Evolutionary conservation across 2,329 filamentous ascomycete species (phyloP).

Genomic region (Dendryphion nanum): DNA sequence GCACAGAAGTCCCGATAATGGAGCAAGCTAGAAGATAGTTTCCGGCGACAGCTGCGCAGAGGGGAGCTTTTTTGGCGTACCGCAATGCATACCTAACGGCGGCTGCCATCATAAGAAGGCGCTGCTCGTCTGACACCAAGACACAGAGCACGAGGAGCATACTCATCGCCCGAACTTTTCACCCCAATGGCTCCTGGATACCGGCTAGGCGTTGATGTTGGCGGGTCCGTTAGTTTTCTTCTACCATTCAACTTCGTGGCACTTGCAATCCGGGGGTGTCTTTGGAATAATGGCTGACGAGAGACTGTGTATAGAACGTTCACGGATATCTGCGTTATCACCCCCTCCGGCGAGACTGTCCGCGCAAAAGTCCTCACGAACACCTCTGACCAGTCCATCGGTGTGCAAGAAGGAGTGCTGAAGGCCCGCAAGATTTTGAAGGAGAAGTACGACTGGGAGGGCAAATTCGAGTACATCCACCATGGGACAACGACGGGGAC

Average conservation of each 20-base stretch:
- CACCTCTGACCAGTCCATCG: constrained; percentile 47
- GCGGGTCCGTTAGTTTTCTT: constrained; percentile 21
- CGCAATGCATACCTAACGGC: too few relatives aligned
- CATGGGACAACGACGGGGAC: constrained; percentile 52
- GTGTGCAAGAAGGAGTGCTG: constrained; percentile 46
- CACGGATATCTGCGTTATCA: constrained; percentile 50
- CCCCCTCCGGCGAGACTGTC: constrained; percentile 44
- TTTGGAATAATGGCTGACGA: neutral
- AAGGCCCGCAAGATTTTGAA: constrained; percentile 43
- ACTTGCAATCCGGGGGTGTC: neutral
- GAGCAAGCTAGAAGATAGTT: too few relatives aligned
- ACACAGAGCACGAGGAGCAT: too few relatives aligned
- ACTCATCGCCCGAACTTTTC: neutral
- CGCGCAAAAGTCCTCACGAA: constrained; percentile 50
- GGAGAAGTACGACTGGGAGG: constrained; percentile 41
- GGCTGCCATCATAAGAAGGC: neutral
- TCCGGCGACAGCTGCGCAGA: too few relatives aligned
- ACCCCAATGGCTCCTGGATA: constrained; percentile 27
- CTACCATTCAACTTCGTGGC: neutral
- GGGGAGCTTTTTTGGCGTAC: too few relatives aligned
- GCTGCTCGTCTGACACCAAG: neutral
- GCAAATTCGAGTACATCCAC: constrained; percentile 50
- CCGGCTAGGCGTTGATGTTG: constrained; percentile 34
- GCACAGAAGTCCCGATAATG: too few relatives aligned
- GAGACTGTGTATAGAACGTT: constrained; percentile 38